These are phyloP conservation scores for Ceratocystis cubensis DNA, from an alignment of 2,329 filamentous ascomycete genomes.

Conservation along the genomic window DNA sequence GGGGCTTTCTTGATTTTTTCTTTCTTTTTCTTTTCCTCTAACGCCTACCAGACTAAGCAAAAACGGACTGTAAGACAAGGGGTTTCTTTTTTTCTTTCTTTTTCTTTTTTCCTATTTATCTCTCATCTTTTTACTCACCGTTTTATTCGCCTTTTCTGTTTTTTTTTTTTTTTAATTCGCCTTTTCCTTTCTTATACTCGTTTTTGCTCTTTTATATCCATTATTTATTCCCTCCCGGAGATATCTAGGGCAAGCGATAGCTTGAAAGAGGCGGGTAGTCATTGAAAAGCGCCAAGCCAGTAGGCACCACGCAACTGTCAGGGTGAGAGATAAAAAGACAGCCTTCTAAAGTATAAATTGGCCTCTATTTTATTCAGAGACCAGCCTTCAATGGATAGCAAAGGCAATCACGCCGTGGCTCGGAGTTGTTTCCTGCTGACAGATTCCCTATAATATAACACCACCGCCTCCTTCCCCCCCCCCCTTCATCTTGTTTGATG, in stretches of 20 bases:
- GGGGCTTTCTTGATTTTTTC: neutral
- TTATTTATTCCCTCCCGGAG: neutral
- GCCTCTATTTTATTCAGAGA: neutral
- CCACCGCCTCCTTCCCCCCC: neutral
- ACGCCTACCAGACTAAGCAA: neutral
- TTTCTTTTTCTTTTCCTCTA: neutral
- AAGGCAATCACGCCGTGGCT: neutral
- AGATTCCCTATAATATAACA: constrained; percentile 7
- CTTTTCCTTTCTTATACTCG: neutral
- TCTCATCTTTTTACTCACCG: neutral
- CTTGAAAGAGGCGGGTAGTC: neutral
- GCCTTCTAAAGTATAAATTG: neutral
- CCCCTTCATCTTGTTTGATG: constrained; percentile 4
- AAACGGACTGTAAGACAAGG: neutral
- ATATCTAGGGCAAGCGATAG: neutral
- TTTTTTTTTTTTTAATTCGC: neutral
- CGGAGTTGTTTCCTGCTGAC: neutral
- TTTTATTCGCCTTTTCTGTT: neutral
- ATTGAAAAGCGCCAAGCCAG: neutral
- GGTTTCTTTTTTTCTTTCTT: neutral
- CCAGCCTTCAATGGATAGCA: neutral
- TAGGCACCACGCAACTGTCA: neutral
- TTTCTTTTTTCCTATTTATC: neutral
- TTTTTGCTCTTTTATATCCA: neutral
- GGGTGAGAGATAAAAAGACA: neutral